phyloP scores from a whole-genome alignment of 768 basidiomycete species.

The Podaxis pistillaris region DNA sequence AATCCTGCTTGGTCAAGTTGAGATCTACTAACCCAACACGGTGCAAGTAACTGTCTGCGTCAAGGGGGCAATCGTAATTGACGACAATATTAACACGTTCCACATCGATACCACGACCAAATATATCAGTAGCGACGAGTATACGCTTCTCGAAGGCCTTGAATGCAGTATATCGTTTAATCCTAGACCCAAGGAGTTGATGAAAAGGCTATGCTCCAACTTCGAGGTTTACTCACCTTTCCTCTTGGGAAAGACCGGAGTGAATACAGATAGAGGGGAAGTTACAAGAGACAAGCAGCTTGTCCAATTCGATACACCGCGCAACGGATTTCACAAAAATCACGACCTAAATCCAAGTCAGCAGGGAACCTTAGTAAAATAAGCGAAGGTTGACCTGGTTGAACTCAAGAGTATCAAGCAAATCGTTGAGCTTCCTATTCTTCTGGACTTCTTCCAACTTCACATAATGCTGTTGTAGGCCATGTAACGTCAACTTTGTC shows the following conservation, averaged over 20 bases:
- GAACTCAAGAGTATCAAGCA: constrained; percentile 95
- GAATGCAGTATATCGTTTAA: constrained; percentile 94
- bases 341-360: constrained; percentile 68
- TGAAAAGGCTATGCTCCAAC: neutral
- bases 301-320: constrained; percentile 95
- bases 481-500: constrained; percentile 96
- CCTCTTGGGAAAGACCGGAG: constrained; percentile 91
- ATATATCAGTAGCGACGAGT: constrained; percentile 97
- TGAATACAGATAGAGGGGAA: constrained; percentile 99
- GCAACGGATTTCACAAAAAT: constrained; percentile 99
- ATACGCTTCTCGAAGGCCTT: constrained; percentile 99
- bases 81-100: constrained; percentile 99
- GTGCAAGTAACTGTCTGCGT: constrained; percentile 98
- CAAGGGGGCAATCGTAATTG: constrained; percentile 97
- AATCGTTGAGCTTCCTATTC: constrained; percentile 95
- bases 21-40: constrained; percentile 76
- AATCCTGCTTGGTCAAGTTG: neutral
- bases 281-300: constrained; percentile 93
- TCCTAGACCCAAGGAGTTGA: constrained; percentile 45
- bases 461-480: constrained; percentile 97
- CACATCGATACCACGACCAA: constrained; percentile 98
- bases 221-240: constrained; percentile 65
- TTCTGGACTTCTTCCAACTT: constrained; percentile 94
- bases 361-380: neutral
- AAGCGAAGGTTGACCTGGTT: constrained; percentile 68